A percentile compares a stretch with the other conserved stretches of the same genome.
phyloP scores from a whole-genome alignment of 495 filamentous ascomycete genomes.

The Penicillium macrosclerotiorum region DNA sequence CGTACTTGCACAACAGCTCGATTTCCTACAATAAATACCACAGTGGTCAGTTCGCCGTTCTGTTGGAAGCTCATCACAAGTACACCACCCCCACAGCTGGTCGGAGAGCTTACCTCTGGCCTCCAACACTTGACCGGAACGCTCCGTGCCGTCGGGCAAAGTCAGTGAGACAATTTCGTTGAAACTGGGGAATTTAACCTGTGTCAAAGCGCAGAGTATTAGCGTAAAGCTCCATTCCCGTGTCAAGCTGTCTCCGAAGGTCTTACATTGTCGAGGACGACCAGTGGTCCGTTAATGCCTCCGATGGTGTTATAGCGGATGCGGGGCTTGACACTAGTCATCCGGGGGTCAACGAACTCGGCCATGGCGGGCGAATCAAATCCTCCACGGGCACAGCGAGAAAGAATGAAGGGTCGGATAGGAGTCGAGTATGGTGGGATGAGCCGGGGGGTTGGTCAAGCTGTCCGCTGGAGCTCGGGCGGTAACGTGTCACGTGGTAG shows the following conservation, averaged over 20 bases:
- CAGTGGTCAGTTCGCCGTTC: conserved; percentile 9
- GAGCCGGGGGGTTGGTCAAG: conserved; percentile 26
- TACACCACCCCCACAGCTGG: not conserved
- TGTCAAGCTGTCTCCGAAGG: not conserved
- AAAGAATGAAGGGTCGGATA: conserved; percentile 13
- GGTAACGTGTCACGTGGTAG: conserved; percentile 29
- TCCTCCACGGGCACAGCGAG: conserved; percentile 20
- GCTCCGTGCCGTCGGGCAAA: conserved; percentile 89
- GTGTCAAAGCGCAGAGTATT: conserved; percentile 7
- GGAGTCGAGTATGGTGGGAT: conserved; percentile 17
- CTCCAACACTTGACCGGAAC: conserved; percentile 94
- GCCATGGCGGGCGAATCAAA: conserved; percentile 50
- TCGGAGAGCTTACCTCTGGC: conserved; percentile 69
- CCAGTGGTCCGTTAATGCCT: conserved; percentile 95
- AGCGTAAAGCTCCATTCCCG: conserved; percentile 4
- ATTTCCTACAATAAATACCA: conserved; percentile 55
- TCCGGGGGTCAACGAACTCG: conserved; percentile 69
- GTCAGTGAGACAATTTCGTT: conserved; percentile 98
- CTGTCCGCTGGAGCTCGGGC: conserved; percentile 30
- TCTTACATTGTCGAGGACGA: conserved; percentile 90
- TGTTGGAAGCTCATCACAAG: not conserved
- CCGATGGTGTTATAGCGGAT: conserved; percentile 97
- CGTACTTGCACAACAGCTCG: conserved; percentile 87
- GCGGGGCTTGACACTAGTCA: conserved; percentile 77
- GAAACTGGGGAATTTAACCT: conserved; percentile 96